Percentiles rank a stretch among this genome's conserved stretches.
phyloP scores from a whole-genome alignment of 73 alveolate species.

The Paramecium pentaurelia region DNA sequence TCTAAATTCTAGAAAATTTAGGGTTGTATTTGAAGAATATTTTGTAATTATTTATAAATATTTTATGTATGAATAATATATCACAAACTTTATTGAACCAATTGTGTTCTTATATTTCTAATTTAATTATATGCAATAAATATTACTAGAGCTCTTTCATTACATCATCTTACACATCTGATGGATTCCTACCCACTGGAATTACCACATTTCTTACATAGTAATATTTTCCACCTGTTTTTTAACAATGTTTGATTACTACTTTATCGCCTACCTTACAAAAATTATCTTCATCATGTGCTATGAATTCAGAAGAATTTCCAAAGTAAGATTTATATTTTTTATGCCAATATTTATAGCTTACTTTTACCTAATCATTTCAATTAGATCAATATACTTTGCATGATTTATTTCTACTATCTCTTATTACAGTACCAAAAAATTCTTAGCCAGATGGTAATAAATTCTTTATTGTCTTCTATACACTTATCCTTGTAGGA shows the following conservation, averaged over 20 bases:
- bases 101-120: not conserved
- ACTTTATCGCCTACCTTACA: conserved; percentile 39
- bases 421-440: conserved; percentile 24
- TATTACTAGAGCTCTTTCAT: conserved; percentile 24
- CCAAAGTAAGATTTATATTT: not conserved
- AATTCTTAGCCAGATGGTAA: conserved; percentile 37
- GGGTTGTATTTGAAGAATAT: not conserved
- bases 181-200: conserved; percentile 30
- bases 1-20: not conserved
- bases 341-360: conserved; percentile 23
- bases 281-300: conserved; percentile 36
- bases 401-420: not conserved
- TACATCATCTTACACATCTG: not conserved
- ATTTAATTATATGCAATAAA: not conserved
- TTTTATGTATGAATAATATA: not conserved
- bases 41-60: not conserved
- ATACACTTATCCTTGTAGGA: not conserved
- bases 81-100: not conserved
- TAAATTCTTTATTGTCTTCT: conserved; percentile 4
- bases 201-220: not conserved
- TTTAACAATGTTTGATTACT: conserved; percentile 18
- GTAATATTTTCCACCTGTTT: not conserved
- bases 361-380: not conserved
- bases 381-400: not conserved
- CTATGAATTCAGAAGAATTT: not conserved